These are phyloP conservation scores for Hypoxylon sp. DNA, from an alignment of 2,329 filamentous ascomycete species.

Conservation along the genomic window DNA sequence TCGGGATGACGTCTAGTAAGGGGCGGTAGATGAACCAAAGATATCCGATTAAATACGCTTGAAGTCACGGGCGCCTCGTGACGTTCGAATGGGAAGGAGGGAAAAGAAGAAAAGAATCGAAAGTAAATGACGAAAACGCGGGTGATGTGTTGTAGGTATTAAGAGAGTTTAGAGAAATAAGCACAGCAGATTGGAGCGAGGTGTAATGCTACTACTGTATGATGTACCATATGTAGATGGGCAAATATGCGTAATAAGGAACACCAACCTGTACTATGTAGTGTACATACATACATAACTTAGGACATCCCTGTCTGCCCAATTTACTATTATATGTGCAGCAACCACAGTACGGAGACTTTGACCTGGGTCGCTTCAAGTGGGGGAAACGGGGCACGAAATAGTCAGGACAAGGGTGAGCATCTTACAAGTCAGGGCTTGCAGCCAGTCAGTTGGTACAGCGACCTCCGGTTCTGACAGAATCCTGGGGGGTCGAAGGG, in stretches of 20 bases:
- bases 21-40: constrained; percentile 32
- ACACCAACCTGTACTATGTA: constrained; percentile 39
- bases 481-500: constrained; percentile 31
- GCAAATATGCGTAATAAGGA: constrained; percentile 47
- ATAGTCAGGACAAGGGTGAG: constrained; percentile 41
- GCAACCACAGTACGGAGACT: constrained; percentile 44
- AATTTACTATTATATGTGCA: constrained; percentile 43
- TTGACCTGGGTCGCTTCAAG: constrained; percentile 43
- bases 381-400: constrained; percentile 44
- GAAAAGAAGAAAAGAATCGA: constrained; percentile 37
- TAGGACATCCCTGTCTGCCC: constrained; percentile 39
- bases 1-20: constrained; percentile 27
- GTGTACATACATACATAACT: constrained; percentile 35
- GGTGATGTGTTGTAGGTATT: constrained; percentile 45
- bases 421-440: constrained; percentile 46
- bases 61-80: constrained; percentile 35
- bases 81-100: constrained; percentile 37
- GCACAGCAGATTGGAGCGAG: constrained; percentile 46
- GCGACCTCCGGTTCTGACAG: constrained; percentile 39
- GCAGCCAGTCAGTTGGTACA: constrained; percentile 46
- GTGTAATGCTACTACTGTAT: constrained; percentile 47
- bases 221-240: constrained; percentile 48
- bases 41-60: constrained; percentile 28
- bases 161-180: constrained; percentile 47
- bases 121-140: constrained; percentile 47